These are phyloP conservation scores for Thalassiosira allenii DNA, from an alignment of 352 stramenopile genomes.

Conservation along the genomic window DNA sequence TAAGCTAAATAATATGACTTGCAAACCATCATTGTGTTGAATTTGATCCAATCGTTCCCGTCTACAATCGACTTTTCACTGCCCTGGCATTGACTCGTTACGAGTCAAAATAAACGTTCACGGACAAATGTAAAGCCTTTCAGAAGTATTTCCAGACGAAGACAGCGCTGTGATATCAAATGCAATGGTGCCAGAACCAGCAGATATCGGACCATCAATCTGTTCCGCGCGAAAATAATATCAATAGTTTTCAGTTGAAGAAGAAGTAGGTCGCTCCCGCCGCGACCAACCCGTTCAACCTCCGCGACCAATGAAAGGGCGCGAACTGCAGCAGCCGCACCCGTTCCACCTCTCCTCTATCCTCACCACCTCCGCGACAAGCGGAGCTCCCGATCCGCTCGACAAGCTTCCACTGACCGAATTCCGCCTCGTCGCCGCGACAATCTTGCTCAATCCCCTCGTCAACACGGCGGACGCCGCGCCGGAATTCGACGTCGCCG, in stretches of 20 bases:
- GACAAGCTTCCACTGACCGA: background rate
- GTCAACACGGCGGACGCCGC: background rate
- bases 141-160: too few relatives aligned
- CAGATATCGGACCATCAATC: too few relatives aligned
- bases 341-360: constrained; percentile 60
- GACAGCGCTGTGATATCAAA: too few relatives aligned
- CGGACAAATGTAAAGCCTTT: too few relatives aligned
- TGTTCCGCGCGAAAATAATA: background rate
- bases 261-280: constrained; percentile 11
- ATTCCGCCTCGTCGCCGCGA: background rate
- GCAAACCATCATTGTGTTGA: too few relatives aligned
- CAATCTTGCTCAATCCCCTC: constrained; percentile 4
- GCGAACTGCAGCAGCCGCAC: constrained; percentile 31
- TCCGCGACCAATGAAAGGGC: constrained; percentile 48
- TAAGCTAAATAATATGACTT: too few relatives aligned
- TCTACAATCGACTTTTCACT: too few relatives aligned
- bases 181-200: too few relatives aligned
- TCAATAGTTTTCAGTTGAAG: constrained; percentile 2
- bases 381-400: background rate
- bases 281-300: constrained; percentile 43
- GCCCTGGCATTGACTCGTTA: too few relatives aligned
- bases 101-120: too few relatives aligned
- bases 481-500: constrained; percentile 6
- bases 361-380: constrained; percentile 50
- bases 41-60: too few relatives aligned